A percentile compares a stretch with the other conserved stretches of the same genome.
Evolutionary conservation across 106 monocot genomes (phyloP).

Genomic region (Cymbidium sinense): DNA sequence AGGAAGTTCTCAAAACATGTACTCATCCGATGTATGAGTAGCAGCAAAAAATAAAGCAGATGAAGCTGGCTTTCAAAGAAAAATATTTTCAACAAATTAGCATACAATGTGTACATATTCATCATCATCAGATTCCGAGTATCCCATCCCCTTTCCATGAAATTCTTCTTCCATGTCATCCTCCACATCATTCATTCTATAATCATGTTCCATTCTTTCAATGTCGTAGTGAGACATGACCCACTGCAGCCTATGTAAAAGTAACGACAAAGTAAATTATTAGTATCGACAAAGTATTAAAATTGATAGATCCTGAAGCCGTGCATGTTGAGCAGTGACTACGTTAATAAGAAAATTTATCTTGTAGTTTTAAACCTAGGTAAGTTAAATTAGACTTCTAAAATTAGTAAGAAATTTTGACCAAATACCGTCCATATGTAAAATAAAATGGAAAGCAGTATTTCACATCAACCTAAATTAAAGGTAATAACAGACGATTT

Average conservation of each 20-base stretch:
- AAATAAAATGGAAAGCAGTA: too few species aligned
- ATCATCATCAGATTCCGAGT: constrained; percentile 59
- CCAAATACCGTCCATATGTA: too few species aligned
- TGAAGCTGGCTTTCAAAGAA: neutral
- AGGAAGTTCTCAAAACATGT: neutral
- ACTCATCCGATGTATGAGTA: neutral
- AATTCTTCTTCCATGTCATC: constrained; percentile 72
- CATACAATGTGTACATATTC: constrained; percentile 42
- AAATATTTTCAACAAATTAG: neutral
- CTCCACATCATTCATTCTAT: constrained; percentile 56
- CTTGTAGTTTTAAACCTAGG: neutral
- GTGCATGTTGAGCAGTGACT: neutral
- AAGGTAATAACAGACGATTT: too few species aligned
- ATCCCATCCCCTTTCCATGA: constrained; percentile 18
- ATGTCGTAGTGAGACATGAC: neutral
- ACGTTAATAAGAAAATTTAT: neutral
- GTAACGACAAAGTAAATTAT: neutral
- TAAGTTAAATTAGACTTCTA: too few species aligned
- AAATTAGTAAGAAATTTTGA: too few species aligned
- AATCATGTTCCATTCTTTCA: constrained; percentile 3
- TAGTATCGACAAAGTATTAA: neutral
- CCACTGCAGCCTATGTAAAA: neutral
- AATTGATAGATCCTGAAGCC: neutral
- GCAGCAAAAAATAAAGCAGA: neutral
- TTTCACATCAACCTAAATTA: too few species aligned